A percentile compares a stretch with the other conserved stretches of the same genome.
phyloP scores from a whole-genome alignment of 2,329 filamentous ascomycete genomes.

The Samsoniella hepiali region DNA sequence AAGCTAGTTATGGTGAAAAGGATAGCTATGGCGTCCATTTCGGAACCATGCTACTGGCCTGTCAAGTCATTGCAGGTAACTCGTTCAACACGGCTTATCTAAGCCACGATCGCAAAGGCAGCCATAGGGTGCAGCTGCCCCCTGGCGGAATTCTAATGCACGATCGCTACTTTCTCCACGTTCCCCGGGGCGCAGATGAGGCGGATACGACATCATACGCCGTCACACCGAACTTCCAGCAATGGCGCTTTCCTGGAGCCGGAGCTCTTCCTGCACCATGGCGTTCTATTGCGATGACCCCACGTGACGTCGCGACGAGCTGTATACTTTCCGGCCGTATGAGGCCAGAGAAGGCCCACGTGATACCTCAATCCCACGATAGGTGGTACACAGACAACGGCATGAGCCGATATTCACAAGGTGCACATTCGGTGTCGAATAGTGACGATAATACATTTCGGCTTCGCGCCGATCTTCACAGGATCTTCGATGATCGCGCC shows the following conservation, averaged over 20 bases:
- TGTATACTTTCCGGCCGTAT: slow-evolving; percentile 8
- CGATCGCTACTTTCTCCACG: slow-evolving; percentile 14
- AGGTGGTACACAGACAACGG: slow-evolving; percentile 2
- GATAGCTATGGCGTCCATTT: slow-evolving; percentile 10
- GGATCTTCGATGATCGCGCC: slow-evolving; percentile 4
- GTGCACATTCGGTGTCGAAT: not conserved
- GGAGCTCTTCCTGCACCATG: not conserved
- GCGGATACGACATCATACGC: slow-evolving; percentile 1
- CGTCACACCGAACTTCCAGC: slow-evolving; percentile 11
- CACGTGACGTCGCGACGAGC: not conserved
- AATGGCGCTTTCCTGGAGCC: slow-evolving; percentile 13
- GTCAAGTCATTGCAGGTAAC: slow-evolving; percentile 17
- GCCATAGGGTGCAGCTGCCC: not conserved
- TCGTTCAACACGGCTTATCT: slow-evolving; percentile 14
- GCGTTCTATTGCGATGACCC: not conserved
- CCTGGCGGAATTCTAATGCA: not conserved
- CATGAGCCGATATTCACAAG: not conserved
- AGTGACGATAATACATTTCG: not conserved
- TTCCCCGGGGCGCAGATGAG: not conserved
- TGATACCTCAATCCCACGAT: slow-evolving; percentile 4
- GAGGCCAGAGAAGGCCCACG: not conserved
- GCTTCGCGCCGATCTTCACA: slow-evolving; percentile 10
- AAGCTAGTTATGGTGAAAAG: too few species aligned
- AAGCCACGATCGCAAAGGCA: slow-evolving; percentile 13
- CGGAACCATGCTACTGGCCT: slow-evolving; percentile 4